phyloP scores from a whole-genome alignment of 257 asterid genomes.

The Solanum boliviense region DNA sequence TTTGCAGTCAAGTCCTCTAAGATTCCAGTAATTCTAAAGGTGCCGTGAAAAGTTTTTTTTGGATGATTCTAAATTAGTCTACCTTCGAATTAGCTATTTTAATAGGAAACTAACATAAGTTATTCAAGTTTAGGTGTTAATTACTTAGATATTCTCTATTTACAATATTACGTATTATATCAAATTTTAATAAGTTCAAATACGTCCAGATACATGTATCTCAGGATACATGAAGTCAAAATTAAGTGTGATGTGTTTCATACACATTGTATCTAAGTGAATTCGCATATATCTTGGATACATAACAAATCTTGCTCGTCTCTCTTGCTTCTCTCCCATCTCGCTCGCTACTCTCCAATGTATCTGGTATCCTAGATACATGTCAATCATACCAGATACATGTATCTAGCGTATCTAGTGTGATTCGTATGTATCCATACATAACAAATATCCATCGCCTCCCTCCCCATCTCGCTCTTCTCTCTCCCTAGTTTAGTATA shows the following conservation, averaged over 20 bases:
- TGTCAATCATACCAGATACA: neutral
- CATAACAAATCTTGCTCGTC: neutral
- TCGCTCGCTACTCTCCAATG: neutral
- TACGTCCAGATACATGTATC: no score
- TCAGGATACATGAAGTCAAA: no score
- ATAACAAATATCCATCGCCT: neutral
- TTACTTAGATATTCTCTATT: neutral
- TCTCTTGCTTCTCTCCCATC: neutral
- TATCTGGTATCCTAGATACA: no score
- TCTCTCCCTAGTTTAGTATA: neutral
- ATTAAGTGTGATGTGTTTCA: no score
- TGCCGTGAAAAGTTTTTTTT: neutral
- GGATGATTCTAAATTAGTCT: neutral
- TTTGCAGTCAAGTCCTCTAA: neutral
- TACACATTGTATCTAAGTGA: no score
- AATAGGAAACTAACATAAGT: neutral
- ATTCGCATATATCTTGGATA: no score
- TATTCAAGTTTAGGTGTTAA: neutral
- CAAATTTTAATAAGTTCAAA: no score
- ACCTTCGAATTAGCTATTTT: neutral
- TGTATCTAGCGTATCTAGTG: neutral
- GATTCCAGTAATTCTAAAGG: neutral
- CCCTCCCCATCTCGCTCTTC: neutral
- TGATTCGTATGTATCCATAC: neutral
- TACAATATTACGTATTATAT: no score